These are phyloP conservation scores for Chlamydomonas schloesseri DNA, from an alignment of 139 green algal genomes.

Conservation along the genomic window DNA sequence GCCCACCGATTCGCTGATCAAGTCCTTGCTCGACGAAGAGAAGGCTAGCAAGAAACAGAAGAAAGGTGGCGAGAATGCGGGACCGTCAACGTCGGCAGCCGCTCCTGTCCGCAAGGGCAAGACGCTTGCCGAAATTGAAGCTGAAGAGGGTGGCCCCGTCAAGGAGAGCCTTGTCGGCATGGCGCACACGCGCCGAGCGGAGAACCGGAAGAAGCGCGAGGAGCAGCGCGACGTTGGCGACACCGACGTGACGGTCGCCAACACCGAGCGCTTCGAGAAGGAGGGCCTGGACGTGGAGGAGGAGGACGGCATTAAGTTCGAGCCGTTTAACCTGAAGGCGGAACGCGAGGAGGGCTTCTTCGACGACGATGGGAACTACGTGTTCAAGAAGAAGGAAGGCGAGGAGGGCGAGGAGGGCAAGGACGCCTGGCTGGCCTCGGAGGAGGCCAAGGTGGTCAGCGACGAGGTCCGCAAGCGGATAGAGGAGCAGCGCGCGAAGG, in stretches of 20 bases:
- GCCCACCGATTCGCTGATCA: constrained; percentile 3
- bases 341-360: constrained; percentile 81
- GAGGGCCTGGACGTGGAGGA: constrained; percentile 55
- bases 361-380: constrained; percentile 82
- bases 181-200: constrained; percentile 69
- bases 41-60: constrained; percentile 44
- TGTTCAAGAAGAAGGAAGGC: constrained; percentile 59
- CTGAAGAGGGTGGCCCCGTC: constrained; percentile 73
- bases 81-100: no score
- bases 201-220: constrained; percentile 61
- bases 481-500: constrained; percentile 41
- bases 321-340: constrained; percentile 83
- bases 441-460: constrained; percentile 70
- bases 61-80: constrained; percentile 20
- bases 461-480: constrained; percentile 54
- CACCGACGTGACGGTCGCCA: constrained; percentile 27
- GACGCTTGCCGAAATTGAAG: constrained; percentile 74
- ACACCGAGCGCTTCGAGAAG: constrained; percentile 50
- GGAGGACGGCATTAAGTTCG: constrained; percentile 75
- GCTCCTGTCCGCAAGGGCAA: constrained; percentile 57
- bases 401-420: constrained; percentile 60
- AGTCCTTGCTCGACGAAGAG: constrained; percentile 22
- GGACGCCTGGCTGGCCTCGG: constrained; percentile 77
- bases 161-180: constrained; percentile 76
- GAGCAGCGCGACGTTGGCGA: constrained; percentile 42